Evolutionary conservation across 2,329 filamentous ascomycete species (phyloP).

Genomic region (Pseudopithomyces chartarum): DNA sequence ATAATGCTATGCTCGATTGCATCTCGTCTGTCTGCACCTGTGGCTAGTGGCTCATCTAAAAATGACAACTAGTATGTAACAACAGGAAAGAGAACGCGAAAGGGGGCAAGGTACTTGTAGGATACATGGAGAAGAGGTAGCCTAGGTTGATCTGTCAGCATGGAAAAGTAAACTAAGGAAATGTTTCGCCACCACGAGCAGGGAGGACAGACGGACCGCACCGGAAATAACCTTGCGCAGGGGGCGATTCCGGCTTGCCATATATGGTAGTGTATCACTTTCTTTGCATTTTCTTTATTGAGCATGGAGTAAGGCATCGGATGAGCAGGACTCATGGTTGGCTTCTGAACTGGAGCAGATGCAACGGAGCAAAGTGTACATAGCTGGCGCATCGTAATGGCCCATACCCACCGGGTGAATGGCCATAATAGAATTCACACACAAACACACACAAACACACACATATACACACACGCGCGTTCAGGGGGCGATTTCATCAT

Average conservation of each 20-base stretch:
- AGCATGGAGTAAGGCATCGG: not conserved
- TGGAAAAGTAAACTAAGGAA: not conserved
- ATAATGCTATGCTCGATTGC: too few species aligned
- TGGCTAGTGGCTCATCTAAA: too few species aligned
- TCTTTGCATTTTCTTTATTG: not conserved
- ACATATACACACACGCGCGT: too few species aligned
- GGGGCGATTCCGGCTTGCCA: not conserved
- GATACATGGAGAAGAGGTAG: not conserved
- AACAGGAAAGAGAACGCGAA: not conserved
- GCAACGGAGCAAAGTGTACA: slow-evolving; percentile 6
- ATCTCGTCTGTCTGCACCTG: too few species aligned
- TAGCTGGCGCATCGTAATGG: slow-evolving; percentile 15
- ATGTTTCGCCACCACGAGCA: too few species aligned
- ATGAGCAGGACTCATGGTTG: not conserved
- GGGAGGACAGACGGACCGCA: too few species aligned
- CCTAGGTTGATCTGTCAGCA: not conserved
- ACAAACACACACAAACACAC: slow-evolving; percentile 11
- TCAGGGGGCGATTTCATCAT: too few species aligned
- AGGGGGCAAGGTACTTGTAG: not conserved
- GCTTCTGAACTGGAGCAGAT: slow-evolving; percentile 4
- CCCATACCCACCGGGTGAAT: slow-evolving; percentile 12
- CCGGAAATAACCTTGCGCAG: not conserved
- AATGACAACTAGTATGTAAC: not conserved
- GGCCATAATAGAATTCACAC: slow-evolving; percentile 10
- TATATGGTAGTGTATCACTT: not conserved